phyloP scores from a whole-genome alignment of 2,329 filamentous ascomycete species.

The Pyrenochaeta sp. region DNA sequence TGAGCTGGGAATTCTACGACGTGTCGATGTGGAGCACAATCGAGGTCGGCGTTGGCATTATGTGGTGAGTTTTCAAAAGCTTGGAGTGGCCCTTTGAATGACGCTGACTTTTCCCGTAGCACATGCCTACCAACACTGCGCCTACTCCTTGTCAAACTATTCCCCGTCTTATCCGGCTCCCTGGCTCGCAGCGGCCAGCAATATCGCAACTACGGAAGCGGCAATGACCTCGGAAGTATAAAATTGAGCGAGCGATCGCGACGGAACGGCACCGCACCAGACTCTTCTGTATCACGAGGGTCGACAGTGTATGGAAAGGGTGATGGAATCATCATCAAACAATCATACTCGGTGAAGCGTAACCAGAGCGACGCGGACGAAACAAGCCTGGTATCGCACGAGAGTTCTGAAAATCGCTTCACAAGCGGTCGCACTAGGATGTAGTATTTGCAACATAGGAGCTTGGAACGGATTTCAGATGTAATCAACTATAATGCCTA shows the following conservation, averaged over 20 bases:
- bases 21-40: constrained; percentile 53
- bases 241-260: not conserved
- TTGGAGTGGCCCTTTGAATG: no score
- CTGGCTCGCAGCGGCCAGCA: constrained; percentile 31
- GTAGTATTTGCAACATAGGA: no score
- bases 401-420: not conserved
- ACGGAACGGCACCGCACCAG: not conserved
- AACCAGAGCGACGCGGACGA: not conserved
- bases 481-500: no score
- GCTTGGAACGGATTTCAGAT: no score
- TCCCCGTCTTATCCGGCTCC: constrained; percentile 46
- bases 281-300: not conserved
- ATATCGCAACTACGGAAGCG: constrained; percentile 36
- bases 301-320: not conserved
- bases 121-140: constrained; percentile 53
- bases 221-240: constrained; percentile 26
- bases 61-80: constrained; percentile 33
- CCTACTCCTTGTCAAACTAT: constrained; percentile 46
- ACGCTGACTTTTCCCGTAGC: constrained; percentile 16
- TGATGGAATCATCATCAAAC: not conserved
- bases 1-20: constrained; percentile 51
- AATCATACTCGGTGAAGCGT: not conserved
- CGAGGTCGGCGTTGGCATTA: constrained; percentile 54
- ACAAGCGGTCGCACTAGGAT: not conserved
- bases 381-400: not conserved